Percentiles rank a stretch among this genome's conserved stretches.
Evolutionary conservation across 108 stramenopile genomes (phyloP).

Genomic region (Nitzschia inconspicua): DNA sequence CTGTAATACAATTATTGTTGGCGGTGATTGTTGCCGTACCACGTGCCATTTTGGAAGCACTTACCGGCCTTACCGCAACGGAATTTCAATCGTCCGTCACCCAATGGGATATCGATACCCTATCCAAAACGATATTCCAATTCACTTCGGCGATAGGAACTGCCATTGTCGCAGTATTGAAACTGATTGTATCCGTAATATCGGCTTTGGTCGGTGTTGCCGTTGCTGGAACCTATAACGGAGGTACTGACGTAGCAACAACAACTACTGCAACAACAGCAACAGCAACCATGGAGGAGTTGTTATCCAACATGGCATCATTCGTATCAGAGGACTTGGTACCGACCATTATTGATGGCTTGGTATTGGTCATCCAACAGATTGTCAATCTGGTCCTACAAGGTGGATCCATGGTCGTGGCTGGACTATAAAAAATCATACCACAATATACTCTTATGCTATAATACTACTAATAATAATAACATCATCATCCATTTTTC

Average conservation of each 20-base stretch:
- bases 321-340: neutral
- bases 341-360: slow-evolving; percentile 2
- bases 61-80: neutral
- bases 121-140: neutral
- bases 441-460: no score
- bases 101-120: neutral
- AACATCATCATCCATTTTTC: no score
- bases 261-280: neutral
- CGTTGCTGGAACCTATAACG: neutral
- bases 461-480: no score
- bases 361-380: slow-evolving; percentile 1
- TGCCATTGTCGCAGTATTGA: neutral
- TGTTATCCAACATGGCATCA: neutral
- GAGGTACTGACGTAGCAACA: neutral
- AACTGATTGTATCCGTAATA: neutral
- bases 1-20: neutral
- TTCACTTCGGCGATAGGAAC: slow-evolving; percentile 1
- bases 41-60: neutral
- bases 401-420: neutral
- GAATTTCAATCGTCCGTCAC: neutral
- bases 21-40: slow-evolving; percentile 5
- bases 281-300: no score
- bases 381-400: neutral
- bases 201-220: neutral
- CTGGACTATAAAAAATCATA: neutral